These are phyloP conservation scores for Xylaria sp. DNA, from an alignment of 2,329 filamentous ascomycete species.

Conservation along the genomic window DNA sequence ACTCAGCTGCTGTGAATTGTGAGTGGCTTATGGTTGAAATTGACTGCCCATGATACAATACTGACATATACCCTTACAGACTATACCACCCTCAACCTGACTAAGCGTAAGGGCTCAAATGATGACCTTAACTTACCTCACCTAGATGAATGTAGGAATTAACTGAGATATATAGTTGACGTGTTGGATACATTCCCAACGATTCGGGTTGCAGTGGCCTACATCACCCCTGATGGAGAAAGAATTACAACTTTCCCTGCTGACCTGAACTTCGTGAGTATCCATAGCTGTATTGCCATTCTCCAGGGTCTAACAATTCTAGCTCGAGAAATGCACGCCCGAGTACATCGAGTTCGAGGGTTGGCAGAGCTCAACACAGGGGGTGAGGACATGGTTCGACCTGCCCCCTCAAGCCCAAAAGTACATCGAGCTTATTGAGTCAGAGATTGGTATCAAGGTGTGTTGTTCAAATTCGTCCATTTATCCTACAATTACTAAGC, in stretches of 20 bases:
- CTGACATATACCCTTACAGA: slow-evolving; percentile 26
- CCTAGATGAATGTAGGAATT: background rate
- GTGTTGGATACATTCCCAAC: slow-evolving; percentile 70
- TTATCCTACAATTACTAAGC: slow-evolving; percentile 8
- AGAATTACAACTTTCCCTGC: slow-evolving; percentile 62
- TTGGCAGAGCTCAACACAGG: slow-evolving; percentile 66
- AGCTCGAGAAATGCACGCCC: slow-evolving; percentile 59
- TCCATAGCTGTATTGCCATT: background rate
- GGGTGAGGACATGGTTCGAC: slow-evolving; percentile 61
- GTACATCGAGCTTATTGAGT: slow-evolving; percentile 59
- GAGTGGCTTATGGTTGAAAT: slow-evolving; percentile 1
- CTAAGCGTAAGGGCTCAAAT: slow-evolving; percentile 48
- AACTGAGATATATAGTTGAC: slow-evolving; percentile 55
- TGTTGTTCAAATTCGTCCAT: slow-evolving; percentile 5
- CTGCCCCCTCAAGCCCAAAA: slow-evolving; percentile 64
- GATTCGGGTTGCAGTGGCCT: slow-evolving; percentile 69
- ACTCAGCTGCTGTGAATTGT: slow-evolving; percentile 39
- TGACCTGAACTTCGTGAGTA: slow-evolving; percentile 52
- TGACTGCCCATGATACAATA: background rate
- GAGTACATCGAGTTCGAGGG: slow-evolving; percentile 66
- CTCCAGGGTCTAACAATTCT: slow-evolving; percentile 45
- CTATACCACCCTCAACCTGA: slow-evolving; percentile 41
- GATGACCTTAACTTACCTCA: background rate
- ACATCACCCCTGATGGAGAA: slow-evolving; percentile 54
- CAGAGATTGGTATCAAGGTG: slow-evolving; percentile 33